Conservation (phyloP, 2,329 filamentous ascomycete genomes). For the Trichoderma sp. region DNA sequence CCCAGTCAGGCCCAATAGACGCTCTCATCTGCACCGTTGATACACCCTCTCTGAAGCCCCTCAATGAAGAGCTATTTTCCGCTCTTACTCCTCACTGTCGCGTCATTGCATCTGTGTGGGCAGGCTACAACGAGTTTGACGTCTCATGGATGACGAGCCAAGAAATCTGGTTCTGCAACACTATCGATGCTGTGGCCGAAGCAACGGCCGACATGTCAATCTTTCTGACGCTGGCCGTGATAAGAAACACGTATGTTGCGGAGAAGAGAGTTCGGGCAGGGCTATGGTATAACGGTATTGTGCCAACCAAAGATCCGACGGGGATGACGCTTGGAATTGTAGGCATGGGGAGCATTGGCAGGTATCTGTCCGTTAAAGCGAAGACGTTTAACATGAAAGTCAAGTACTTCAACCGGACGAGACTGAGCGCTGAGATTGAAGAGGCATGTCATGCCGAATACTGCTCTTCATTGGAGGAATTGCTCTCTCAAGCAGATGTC, state of each 20-base stretch:
- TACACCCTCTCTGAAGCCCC: slow-evolving; percentile 50
- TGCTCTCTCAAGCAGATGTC: slow-evolving; percentile 45
- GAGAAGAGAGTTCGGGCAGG: slow-evolving; percentile 40
- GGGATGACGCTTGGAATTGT: slow-evolving; percentile 50
- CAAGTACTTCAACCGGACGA: slow-evolving; percentile 45
- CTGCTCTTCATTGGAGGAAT: slow-evolving; percentile 38
- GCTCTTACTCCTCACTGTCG: slow-evolving; percentile 44
- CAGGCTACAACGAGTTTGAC: slow-evolving; percentile 51
- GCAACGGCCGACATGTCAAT: slow-evolving; percentile 53
- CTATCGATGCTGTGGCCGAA: slow-evolving; percentile 53
- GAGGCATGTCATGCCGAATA: slow-evolving; percentile 39
- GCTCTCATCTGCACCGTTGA: slow-evolving; percentile 54
- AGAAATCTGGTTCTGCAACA: slow-evolving; percentile 56
- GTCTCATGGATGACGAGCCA: slow-evolving; percentile 44
- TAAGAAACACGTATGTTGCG: slow-evolving; percentile 47
- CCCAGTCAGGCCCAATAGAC: slow-evolving; percentile 44
- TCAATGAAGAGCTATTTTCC: slow-evolving; percentile 46
- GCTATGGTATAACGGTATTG: slow-evolving; percentile 40
- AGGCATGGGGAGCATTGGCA: slow-evolving; percentile 51
- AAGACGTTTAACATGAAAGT: slow-evolving; percentile 46
- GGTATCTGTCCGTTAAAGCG: slow-evolving; percentile 43
- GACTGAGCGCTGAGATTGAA: slow-evolving; percentile 38
- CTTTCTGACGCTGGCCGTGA: slow-evolving; percentile 36
- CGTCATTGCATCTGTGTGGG: slow-evolving; percentile 49
- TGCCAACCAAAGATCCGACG: slow-evolving; percentile 44